Evolutionary conservation across 1,284 basidiomycete species (phyloP).

Genomic region (Tilletia setariae): DNA sequence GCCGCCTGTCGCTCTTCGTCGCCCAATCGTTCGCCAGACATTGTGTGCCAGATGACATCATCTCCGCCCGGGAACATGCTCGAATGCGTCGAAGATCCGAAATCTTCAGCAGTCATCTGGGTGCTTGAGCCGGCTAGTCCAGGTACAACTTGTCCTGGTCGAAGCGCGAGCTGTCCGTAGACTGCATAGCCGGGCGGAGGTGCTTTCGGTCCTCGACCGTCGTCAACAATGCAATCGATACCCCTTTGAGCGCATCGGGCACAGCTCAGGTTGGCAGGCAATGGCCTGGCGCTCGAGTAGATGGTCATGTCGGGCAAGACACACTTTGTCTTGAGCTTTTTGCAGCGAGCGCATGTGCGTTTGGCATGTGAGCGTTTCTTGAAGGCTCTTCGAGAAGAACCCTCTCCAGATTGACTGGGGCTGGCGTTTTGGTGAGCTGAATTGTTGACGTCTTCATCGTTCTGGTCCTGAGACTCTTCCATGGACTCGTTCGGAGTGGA

Average conservation of each 20-base stretch:
- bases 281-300: conserved; percentile 25
- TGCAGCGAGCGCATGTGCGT: conserved; percentile 34
- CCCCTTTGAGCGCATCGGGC: conserved; percentile 29
- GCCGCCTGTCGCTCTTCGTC: background rate
- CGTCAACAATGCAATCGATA: conserved; percentile 29
- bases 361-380: conserved; percentile 27
- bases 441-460: no score
- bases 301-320: conserved; percentile 34
- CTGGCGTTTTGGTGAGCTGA: no score
- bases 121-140: background rate
- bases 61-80: background rate
- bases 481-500: no score
- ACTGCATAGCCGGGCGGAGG: conserved; percentile 56
- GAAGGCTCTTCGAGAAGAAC: background rate
- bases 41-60: background rate
- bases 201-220: conserved; percentile 59
- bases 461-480: no score
- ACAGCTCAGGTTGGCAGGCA: conserved; percentile 25
- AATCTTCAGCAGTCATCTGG: background rate
- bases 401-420: background rate
- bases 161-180: background rate
- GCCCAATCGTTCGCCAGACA: background rate
- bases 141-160: background rate
- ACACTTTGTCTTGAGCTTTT: conserved; percentile 34
- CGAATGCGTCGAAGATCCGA: background rate